Conservation (phyloP, 805 yeast species). For the Danielia oregonensis region DNA sequence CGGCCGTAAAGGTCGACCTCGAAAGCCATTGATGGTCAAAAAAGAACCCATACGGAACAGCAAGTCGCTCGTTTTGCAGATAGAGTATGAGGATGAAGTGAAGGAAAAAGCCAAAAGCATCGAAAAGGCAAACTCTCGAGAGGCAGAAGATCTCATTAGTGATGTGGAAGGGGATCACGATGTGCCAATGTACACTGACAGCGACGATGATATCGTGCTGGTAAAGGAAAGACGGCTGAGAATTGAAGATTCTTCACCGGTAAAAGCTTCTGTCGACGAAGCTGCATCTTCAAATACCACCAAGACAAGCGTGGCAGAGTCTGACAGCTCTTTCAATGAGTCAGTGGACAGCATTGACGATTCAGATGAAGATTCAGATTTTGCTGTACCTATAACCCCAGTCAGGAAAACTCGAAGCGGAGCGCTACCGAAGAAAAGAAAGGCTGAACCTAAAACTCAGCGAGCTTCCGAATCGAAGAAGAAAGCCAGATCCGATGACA, state of each 20-base stretch:
- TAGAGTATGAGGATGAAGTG: background rate
- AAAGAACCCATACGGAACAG: background rate
- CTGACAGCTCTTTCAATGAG: no score
- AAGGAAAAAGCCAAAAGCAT: background rate
- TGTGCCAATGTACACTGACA: no score
- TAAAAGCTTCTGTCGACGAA: no score
- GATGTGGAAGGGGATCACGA: no score
- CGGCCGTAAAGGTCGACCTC: background rate
- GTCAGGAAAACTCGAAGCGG: background rate
- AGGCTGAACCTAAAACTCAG: background rate
- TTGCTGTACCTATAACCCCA: no score
- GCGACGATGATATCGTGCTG: no score
- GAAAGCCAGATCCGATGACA: slow-evolving; percentile 4
- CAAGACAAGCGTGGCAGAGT: no score
- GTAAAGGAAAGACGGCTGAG: no score
- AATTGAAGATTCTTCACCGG: no score
- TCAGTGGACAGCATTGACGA: no score
- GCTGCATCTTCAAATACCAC: no score
- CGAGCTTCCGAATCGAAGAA: slow-evolving; percentile 1
- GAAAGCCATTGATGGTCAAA: background rate
- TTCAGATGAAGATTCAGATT: no score
- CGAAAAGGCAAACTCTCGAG: background rate
- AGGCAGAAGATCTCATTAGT: background rate
- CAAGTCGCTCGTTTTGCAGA: background rate
- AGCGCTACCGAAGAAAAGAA: background rate